A percentile compares a stretch with the other conserved stretches of the same genome.
phyloP scores from a whole-genome alignment of 306 rosid genomes.

The Castanea mollissima region DNA sequence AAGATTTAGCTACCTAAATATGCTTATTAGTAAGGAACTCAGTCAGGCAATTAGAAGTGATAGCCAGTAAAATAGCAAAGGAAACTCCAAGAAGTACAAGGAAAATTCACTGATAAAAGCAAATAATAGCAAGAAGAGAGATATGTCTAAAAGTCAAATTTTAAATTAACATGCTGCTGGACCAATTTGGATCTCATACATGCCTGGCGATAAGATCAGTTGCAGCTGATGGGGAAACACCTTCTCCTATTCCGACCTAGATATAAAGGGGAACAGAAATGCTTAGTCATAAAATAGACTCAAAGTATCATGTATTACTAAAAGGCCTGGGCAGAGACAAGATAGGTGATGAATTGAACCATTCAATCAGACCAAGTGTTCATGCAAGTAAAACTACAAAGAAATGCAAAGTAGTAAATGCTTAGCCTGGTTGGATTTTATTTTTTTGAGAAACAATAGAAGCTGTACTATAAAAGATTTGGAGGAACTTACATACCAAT shows the following conservation, averaged over 20 bases:
- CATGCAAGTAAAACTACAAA: neutral
- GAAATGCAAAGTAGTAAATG: neutral
- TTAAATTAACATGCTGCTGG: slow-evolving; percentile 7
- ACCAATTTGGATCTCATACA: slow-evolving; percentile 40
- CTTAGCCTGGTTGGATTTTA: neutral
- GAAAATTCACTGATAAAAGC: neutral
- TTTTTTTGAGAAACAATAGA: neutral
- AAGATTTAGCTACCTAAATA: neutral
- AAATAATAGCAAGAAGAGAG: neutral
- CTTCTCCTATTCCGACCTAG: slow-evolving; percentile 99
- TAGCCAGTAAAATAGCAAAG: slow-evolving; percentile 9
- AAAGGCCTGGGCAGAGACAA: neutral
- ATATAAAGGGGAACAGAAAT: slow-evolving; percentile 24
- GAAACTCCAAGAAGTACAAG: neutral
- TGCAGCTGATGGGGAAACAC: slow-evolving; percentile 99
- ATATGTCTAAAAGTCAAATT: slow-evolving; percentile 16
- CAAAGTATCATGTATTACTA: neutral
- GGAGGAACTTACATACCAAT: slow-evolving; percentile 54
- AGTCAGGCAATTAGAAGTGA: slow-evolving; percentile 8
- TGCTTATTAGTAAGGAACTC: neutral
- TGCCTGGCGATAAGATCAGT: slow-evolving; percentile 99
- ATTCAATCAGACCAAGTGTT: slow-evolving; percentile 12
- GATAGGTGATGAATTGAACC: slow-evolving; percentile 13
- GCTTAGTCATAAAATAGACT: slow-evolving; percentile 21
- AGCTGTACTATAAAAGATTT: neutral